Conservation (phyloP, 768 basidiomycete species). For the Mycena filopes region DNA sequence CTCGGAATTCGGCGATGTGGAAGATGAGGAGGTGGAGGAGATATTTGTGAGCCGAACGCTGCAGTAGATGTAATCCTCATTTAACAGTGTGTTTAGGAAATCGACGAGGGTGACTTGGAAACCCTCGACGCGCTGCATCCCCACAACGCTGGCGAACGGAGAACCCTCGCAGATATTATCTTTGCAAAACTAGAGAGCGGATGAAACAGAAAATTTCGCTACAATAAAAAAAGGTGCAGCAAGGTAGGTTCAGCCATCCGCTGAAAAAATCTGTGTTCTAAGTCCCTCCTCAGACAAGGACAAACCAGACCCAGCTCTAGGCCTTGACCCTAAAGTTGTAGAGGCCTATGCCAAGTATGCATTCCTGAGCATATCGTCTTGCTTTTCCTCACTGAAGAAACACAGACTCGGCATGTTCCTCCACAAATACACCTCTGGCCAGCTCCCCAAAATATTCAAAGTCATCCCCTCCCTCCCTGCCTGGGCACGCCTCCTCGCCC, state of each 20-base stretch:
- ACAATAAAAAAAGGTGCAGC: slow-evolving; percentile 70
- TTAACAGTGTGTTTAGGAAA: slow-evolving; percentile 62
- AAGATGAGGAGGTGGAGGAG: slow-evolving; percentile 66
- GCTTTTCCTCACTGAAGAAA: no score
- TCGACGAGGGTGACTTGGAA: slow-evolving; percentile 90
- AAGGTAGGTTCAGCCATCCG: slow-evolving; percentile 50
- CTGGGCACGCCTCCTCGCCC: slow-evolving; percentile 95
- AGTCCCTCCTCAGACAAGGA: slow-evolving; percentile 50
- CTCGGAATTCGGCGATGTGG: slow-evolving; percentile 53
- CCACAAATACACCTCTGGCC: slow-evolving; percentile 90
- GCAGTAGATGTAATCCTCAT: neutral
- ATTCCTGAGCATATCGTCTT: neutral
- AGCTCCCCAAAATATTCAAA: slow-evolving; percentile 97
- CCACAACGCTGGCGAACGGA: slow-evolving; percentile 76
- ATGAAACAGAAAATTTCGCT: slow-evolving; percentile 62
- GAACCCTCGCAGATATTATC: slow-evolving; percentile 96
- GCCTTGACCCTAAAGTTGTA: slow-evolving; percentile 91
- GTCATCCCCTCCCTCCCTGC: slow-evolving; percentile 94
- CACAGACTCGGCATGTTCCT: slow-evolving; percentile 90
- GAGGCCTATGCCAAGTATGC: slow-evolving; percentile 93
- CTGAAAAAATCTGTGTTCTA: neutral
- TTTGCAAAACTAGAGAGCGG: slow-evolving; percentile 88
- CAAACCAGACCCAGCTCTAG: slow-evolving; percentile 83
- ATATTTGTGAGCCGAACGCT: slow-evolving; percentile 61
- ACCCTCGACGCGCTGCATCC: slow-evolving; percentile 87